phyloP scores from a whole-genome alignment of 139 green algal species.

The Chara braunii region DNA sequence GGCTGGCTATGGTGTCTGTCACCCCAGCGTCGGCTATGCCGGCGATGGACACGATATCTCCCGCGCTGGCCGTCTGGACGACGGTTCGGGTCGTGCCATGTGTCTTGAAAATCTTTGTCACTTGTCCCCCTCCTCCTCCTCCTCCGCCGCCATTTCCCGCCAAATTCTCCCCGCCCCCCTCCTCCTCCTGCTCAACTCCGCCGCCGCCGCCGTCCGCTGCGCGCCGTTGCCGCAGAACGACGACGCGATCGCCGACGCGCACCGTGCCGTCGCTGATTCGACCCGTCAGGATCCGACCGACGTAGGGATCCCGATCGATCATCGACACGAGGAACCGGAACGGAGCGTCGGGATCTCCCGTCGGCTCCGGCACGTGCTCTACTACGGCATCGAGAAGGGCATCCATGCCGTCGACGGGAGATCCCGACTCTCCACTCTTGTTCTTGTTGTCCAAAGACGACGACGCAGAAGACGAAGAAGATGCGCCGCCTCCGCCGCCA shows the following conservation, averaged over 20 bases:
- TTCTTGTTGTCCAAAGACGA: no score
- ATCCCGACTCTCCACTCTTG: no score
- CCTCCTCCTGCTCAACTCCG: background rate
- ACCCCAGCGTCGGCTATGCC: conserved; percentile 55
- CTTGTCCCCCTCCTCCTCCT: conserved; percentile 26
- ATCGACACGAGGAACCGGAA: conserved; percentile 78
- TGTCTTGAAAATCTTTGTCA: conserved; percentile 69
- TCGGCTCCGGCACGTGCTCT: conserved; percentile 60
- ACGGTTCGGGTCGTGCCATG: conserved; percentile 45
- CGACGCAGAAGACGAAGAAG: no score
- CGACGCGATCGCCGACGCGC: conserved; percentile 56
- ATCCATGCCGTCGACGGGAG: conserved; percentile 50
- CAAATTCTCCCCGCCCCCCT: background rate
- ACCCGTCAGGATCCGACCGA: conserved; percentile 71
- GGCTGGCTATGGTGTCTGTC: conserved; percentile 62
- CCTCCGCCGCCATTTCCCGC: background rate
- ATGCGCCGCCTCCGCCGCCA: background rate
- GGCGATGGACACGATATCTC: conserved; percentile 72
- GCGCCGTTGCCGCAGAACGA: conserved; percentile 11
- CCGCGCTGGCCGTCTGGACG: conserved; percentile 56
- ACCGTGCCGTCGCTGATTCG: conserved; percentile 57
- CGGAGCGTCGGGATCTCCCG: conserved; percentile 19
- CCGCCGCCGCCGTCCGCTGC: background rate
- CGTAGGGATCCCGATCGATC: conserved; percentile 69
- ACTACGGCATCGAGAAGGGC: conserved; percentile 73